These are phyloP conservation scores for Eucalyptus erythrocorys DNA, from an alignment of 345 rosid species.

Conservation along the genomic window DNA sequence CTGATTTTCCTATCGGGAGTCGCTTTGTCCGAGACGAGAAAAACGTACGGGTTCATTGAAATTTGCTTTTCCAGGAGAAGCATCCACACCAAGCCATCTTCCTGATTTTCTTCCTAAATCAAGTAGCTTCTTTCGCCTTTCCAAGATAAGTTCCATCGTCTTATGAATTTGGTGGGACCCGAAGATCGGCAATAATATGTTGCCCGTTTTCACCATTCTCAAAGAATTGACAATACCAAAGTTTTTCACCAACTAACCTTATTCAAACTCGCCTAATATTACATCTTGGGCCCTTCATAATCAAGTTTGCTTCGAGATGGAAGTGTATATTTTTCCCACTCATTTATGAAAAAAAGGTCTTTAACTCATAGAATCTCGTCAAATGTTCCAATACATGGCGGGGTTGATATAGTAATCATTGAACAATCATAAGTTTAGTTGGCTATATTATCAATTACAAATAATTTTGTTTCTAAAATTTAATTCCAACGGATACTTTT, in stretches of 20 bases:
- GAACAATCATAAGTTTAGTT: neutral
- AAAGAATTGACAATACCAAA: neutral
- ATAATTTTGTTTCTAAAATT: neutral
- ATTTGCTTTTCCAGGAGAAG: neutral
- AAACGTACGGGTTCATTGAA: neutral
- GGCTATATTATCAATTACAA: neutral
- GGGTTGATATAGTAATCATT: neutral
- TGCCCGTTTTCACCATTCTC: neutral
- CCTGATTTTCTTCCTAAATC: neutral
- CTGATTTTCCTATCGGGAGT: neutral
- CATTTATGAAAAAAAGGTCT: neutral
- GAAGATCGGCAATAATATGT: neutral
- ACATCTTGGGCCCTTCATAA: neutral
- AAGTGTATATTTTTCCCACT: neutral
- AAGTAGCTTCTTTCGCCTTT: neutral
- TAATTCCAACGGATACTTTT: neutral
- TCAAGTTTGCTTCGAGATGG: neutral
- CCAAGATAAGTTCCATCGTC: too few species aligned
- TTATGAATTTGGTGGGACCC: neutral
- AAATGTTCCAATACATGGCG: neutral
- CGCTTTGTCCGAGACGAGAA: neutral
- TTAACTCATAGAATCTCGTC: neutral
- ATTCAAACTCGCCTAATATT: neutral
- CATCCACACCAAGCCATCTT: neutral
- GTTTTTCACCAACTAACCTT: neutral